Evolutionary conservation across 768 basidiomycete genomes (phyloP), one percentile per base, ranked within the genome.

Genomic region (Nevesoporus exiguus): DNA sequence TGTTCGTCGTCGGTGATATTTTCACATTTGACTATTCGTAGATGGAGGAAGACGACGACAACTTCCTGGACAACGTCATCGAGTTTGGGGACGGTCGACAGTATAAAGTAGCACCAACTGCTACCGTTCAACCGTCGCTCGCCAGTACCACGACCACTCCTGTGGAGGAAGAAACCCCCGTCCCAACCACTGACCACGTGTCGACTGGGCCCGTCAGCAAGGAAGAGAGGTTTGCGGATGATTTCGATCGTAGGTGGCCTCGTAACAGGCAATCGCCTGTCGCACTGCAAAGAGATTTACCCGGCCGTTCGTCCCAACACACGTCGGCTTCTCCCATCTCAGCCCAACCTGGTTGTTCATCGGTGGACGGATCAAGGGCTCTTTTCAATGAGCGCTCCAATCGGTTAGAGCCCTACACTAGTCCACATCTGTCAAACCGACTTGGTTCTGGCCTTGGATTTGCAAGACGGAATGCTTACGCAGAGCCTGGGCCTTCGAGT

Each of bases 171-270:
- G 54, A 68, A 29, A 55, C 54, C 39, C 25, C 57, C 56, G 6
- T 58, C 54, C 45, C 61, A 42, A 30, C 56, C 30, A 15, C 65
- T 63, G 55, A 61, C 49, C 67, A 66, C 39, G 59, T 54, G 14
- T 49, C 61, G 22, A 42, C 41, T 47, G 72, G 68, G n/a, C 81
- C 80, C 31, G 84, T 92, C 13, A 81, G 80, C 59, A 93, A 94
- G 67, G 88, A 89, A 59, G 92, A 97, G 47, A 80, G 94, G 29
- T 95, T 96, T 70, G 85, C 81, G 7, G 93, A 98, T 61, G 95
- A 98, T 70, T 96, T 91, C 66, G 96, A 97, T 73, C 84, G 96
- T 47, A 93, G 92, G 63, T 97, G 93, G 94, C 93, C 93, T n/a
- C 83, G 86, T 49, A 83, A 84, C 33, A 77, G 78, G 54, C 69